A percentile compares a stretch with the other conserved stretches of the same genome.
These are phyloP conservation scores for Claviceps pusilla DNA, from an alignment of 2,329 filamentous ascomycete genomes.

Conservation along the genomic window DNA sequence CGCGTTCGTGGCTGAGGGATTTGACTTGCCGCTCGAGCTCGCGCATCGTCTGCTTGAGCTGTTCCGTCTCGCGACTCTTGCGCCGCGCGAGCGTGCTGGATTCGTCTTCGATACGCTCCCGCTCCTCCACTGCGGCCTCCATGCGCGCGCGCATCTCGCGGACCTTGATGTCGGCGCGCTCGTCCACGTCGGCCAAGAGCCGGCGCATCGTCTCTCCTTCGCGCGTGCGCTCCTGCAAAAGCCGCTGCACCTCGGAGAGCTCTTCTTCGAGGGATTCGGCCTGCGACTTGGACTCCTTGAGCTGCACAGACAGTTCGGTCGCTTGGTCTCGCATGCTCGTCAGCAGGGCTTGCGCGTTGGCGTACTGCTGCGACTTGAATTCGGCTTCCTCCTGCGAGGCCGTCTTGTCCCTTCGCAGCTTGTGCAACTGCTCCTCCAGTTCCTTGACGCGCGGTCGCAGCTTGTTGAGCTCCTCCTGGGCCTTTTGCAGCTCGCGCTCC, in stretches of 20 bases:
- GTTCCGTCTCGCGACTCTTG: conserved; percentile 70
- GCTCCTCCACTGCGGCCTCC: conserved; percentile 83
- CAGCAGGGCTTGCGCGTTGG: conserved; percentile 70
- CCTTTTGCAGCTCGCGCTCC: conserved; percentile 51
- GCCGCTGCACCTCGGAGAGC: conserved; percentile 69
- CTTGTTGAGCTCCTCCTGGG: conserved; percentile 58
- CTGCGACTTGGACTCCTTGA: conserved; percentile 73
- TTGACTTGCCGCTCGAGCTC: conserved; percentile 70
- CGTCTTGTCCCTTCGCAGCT: conserved; percentile 52
- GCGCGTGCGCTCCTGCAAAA: conserved; percentile 74
- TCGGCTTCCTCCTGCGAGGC: conserved; percentile 64
- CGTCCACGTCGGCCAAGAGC: conserved; percentile 72
- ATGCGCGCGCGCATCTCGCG: conserved; percentile 80
- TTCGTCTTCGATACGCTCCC: conserved; percentile 85
- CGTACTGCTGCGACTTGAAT: conserved; percentile 72
- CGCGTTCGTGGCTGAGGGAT: conserved; percentile 55
- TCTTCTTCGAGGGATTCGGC: conserved; percentile 86
- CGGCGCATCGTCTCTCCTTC: conserved; percentile 92
- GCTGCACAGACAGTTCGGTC: conserved; percentile 73
- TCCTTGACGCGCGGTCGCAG: conserved; percentile 47
- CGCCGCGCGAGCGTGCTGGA: conserved; percentile 62
- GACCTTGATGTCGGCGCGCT: conserved; percentile 63
- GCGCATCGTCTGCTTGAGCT: conserved; percentile 61
- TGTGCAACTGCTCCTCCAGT: conserved; percentile 58
- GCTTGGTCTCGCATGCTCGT: conserved; percentile 89